Percentiles rank a stretch among this genome's conserved stretches.
phyloP scores from a whole-genome alignment of 2,329 filamentous ascomycete species.

The Dichotomopilus funicola region DNA sequence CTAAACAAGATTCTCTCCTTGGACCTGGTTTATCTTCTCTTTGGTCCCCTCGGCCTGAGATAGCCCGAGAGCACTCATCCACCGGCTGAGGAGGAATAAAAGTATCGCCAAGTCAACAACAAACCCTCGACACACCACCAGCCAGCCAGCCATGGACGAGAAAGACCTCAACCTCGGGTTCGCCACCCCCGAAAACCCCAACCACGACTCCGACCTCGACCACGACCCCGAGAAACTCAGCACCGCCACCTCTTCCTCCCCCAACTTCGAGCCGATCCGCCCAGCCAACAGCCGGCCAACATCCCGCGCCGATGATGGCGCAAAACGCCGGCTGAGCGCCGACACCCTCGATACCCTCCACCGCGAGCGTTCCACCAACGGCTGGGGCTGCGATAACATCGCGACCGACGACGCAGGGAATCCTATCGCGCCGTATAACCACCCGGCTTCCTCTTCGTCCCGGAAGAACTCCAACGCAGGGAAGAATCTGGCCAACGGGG shows the following conservation, averaged over 20 bases:
- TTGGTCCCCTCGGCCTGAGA: not conserved
- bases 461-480: not conserved
- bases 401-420: not conserved
- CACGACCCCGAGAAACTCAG: not conserved
- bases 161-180: not conserved
- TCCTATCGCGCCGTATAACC: constrained; percentile 6
- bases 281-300: not conserved
- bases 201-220: not conserved
- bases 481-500: not conserved
- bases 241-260: not conserved
- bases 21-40: not conserved
- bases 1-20: not conserved
- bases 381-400: constrained; percentile 36
- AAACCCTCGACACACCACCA: not conserved
- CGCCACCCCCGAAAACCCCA: not conserved
- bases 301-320: not conserved
- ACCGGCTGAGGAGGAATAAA: not conserved
- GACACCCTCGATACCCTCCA: constrained; percentile 22
- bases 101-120: not conserved
- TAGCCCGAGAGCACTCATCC: not conserved
- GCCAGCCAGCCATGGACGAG: not conserved
- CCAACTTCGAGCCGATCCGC: constrained; percentile 4
- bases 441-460: not conserved
- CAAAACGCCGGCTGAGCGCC: constrained; percentile 10
- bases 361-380: constrained; percentile 37